Evolutionary conservation across 2,329 filamentous ascomycete species (phyloP), one percentile per base, ranked within the genome.

Genomic region (Ustulina deusta): DNA sequence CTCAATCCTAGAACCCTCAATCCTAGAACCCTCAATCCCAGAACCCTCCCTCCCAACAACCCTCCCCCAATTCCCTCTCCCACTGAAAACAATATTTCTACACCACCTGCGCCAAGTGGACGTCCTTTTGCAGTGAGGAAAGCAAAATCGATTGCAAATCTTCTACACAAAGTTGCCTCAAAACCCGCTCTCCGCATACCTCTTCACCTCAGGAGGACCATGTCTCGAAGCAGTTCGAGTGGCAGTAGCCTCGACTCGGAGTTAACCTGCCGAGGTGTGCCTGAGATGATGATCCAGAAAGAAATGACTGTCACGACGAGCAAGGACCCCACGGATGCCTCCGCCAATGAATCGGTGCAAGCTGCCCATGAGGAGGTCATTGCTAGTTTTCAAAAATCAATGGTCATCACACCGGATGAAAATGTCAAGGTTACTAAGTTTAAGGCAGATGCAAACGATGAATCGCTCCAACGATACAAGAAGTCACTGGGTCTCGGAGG

Each of bases 391-490:
- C 51, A 64, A 10, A 13, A 44, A 46, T 51, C 61, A 13, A 48
- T 44, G 36, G n/a, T 69, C 25, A 52, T 63, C 22, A 49, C 49
- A 44, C 58, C 61, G 22, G 56, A 71, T 62, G 58, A 63, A 49
- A 61, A 63, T 58, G 49, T 57, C 6, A 32, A 57, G 17, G 58
- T 65, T 63, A 60, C 68, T 68, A 66, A 70, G 34, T 63, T 56
- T 42, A 49, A 61, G 5, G 40, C 76, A 90, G 86, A 90, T 77
- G 84, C 86, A 74, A 84, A 92, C 76, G 96, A 99, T 80, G 95
- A 98, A 82, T 96, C 95, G 69, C 91, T 99, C 76, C 93, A 97
- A 83, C 92, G 95, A 77, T 99, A 97, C 92, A 99, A 99, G 86
- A 89, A 95, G 78, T 98, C 95, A 13, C 91, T 99, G 69, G 96